phyloP scores from a whole-genome alignment of 2,329 filamentous ascomycete genomes.

The Fusarium scirpi region DNA sequence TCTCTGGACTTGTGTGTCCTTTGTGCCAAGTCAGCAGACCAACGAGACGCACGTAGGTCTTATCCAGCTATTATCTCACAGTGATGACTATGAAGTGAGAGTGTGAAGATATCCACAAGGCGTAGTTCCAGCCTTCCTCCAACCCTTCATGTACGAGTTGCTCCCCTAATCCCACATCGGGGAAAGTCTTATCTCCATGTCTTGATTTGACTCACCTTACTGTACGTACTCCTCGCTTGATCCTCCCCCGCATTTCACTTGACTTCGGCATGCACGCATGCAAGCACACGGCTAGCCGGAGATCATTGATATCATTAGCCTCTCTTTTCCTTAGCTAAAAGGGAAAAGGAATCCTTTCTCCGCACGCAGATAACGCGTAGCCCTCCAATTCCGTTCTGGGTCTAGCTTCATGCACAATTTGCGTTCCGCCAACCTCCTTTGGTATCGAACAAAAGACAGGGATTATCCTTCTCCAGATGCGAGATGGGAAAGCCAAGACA shows the following conservation, averaged over 20 bases:
- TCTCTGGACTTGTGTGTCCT: background rate
- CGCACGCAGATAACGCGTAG: conserved; percentile 37
- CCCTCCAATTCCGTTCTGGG: background rate
- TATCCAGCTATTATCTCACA: conserved; percentile 12
- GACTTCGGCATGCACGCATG: background rate
- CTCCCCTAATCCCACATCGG: conserved; percentile 28
- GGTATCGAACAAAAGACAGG: conserved; percentile 28
- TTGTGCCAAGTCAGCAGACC: conserved; percentile 17
- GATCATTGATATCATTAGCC: conserved; percentile 30
- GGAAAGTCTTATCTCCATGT: conserved; percentile 36
- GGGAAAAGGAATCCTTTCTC: conserved; percentile 17
- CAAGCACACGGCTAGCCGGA: conserved; percentile 4
- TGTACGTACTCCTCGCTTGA: background rate
- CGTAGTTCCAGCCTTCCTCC: conserved; percentile 18
- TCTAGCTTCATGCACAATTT: conserved; percentile 41
- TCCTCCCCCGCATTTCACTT: conserved; percentile 32
- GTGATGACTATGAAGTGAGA: background rate
- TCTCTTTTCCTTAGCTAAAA: background rate
- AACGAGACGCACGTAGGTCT: background rate
- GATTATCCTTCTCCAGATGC: conserved; percentile 10
- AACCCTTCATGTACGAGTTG: conserved; percentile 41
- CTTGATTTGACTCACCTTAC: background rate
- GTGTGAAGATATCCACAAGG: conserved; percentile 27
- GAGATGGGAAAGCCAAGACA: conserved; percentile 6
- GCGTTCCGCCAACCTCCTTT: conserved; percentile 33